Evolutionary conservation across 371 early-diverging fungal genomes (phyloP).

Genomic region (Mortierella sp.): DNA sequence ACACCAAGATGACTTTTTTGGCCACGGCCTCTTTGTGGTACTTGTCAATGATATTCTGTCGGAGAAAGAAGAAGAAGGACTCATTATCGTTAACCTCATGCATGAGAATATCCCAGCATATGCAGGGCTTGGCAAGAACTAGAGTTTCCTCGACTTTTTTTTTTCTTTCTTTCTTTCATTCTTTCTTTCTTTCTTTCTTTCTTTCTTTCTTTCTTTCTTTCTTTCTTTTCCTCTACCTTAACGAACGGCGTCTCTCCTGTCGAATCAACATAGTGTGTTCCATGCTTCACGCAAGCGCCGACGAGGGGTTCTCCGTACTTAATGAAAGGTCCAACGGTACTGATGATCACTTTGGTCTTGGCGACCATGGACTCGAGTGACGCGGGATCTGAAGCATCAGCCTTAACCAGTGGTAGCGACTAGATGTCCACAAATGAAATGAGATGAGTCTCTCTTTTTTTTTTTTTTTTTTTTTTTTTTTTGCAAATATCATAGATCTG

Average conservation of each 20-base stretch:
- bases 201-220: neutral
- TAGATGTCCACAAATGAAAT: neutral
- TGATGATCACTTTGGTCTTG: slow-evolving; percentile 80
- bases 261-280: slow-evolving; percentile 92
- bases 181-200: neutral
- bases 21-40: slow-evolving; percentile 75
- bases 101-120: neutral
- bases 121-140: too few species aligned
- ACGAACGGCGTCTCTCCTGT: slow-evolving; percentile 78
- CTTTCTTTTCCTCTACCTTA: slow-evolving; percentile 12
- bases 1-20: slow-evolving; percentile 77
- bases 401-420: slow-evolving; percentile 66
- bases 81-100: neutral
- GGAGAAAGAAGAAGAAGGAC: neutral
- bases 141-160: neutral
- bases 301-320: slow-evolving; percentile 78
- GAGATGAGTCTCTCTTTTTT: neutral
- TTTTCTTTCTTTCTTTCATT: neutral
- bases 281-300: slow-evolving; percentile 81
- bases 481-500: neutral
- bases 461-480: neutral
- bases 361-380: slow-evolving; percentile 68
- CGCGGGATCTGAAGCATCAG: slow-evolving; percentile 63
- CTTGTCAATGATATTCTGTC: slow-evolving; percentile 67
- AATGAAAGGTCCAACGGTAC: slow-evolving; percentile 75